phyloP scores from a whole-genome alignment of 441 rosid genomes.

The Pelargonium exstipulatum region DNA sequence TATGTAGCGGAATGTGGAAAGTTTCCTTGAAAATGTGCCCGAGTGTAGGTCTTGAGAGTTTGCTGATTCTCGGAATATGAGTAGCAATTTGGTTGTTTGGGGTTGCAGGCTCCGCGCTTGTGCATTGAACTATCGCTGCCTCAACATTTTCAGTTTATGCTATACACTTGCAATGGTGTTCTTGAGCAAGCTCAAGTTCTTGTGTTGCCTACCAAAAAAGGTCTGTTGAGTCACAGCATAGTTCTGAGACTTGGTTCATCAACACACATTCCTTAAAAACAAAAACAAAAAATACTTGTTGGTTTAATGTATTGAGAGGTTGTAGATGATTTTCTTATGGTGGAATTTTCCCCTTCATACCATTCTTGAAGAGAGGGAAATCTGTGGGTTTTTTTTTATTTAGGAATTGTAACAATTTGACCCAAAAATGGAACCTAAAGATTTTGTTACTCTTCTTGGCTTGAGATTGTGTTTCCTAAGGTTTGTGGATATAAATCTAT shows the following conservation, averaged over 20 bases:
- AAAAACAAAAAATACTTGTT: constrained; percentile 47
- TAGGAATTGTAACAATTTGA: constrained; percentile 41
- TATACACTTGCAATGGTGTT: too few species aligned
- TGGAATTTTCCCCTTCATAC: constrained; percentile 58
- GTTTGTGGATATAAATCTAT: constrained; percentile 40
- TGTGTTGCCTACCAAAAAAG: too few species aligned
- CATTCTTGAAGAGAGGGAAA: constrained; percentile 53
- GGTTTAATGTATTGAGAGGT: constrained; percentile 71
- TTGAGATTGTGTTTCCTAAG: constrained; percentile 46
- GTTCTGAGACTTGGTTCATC: constrained; percentile 57
- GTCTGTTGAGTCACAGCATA: constrained; percentile 41
- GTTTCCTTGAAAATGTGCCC: constrained; percentile 71
- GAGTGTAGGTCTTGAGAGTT: constrained; percentile 91
- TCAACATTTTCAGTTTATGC: too few species aligned
- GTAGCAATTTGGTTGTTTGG: too few species aligned
- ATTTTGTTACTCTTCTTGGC: constrained; percentile 44
- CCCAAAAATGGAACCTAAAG: constrained; percentile 25
- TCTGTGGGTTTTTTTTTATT: constrained; percentile 34
- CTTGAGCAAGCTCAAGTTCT: too few species aligned
- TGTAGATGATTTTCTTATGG: constrained; percentile 55
- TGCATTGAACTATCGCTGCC: too few species aligned
- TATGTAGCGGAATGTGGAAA: constrained; percentile 58
- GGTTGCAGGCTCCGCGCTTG: too few species aligned
- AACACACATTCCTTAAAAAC: constrained; percentile 54
- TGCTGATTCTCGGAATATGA: constrained; percentile 23